Base-by-base conservation (phyloP, 495 filamentous ascomycete species). In the Podospora pseudoanserina region DNA sequence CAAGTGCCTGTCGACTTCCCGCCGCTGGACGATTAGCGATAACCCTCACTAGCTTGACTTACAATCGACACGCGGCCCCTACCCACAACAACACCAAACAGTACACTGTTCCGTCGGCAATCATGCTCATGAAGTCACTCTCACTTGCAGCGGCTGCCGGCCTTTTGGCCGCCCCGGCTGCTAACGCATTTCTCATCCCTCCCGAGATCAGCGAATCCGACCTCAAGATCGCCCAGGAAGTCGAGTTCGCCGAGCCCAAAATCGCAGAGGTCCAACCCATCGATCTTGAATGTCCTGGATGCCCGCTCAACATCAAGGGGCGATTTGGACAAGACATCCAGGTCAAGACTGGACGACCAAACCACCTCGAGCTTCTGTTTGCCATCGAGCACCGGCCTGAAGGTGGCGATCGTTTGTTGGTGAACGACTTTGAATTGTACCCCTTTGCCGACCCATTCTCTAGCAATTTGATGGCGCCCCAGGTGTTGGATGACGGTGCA, bases 361-460 rank as follows among this genome's bases (percentile, higher is more conserved):
- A 74, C 67, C 79, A 79, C 63, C 74, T 84, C 56, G 78, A 79
- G 57, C 72, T 84, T 27, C 64, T 73, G 53, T 82, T 84, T 67
- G 68, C 30, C 66, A 62, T 83, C 67, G 77, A 80, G 44, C 39
- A 76, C 58, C 71, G 67, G 18, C 65, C 68, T 7, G 72, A 71
- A 56, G 39, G 39, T 49, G 60, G 55, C 39, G 78, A 82, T 59
- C 73, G 76, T 6, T 74, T 84, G 15, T 65, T 79, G 32, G 32
- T 83, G n/a, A 84, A 83, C 71, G 79, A 75, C 57, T 79, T 80
- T 59, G 78, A 81, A 64, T 73, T 84, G 13, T 83, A 79, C 54
- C 82, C 82, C 19, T 71, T 75, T 30, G 61, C 73, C 6, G 73
- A 80, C 60, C 74, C 75, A 13, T 66, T 78, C 55, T 67, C 65